Evolutionary conservation across 1,284 basidiomycete species (phyloP), one percentile per base, ranked within the genome.

Genomic region (Microbotryum intermedium): DNA sequence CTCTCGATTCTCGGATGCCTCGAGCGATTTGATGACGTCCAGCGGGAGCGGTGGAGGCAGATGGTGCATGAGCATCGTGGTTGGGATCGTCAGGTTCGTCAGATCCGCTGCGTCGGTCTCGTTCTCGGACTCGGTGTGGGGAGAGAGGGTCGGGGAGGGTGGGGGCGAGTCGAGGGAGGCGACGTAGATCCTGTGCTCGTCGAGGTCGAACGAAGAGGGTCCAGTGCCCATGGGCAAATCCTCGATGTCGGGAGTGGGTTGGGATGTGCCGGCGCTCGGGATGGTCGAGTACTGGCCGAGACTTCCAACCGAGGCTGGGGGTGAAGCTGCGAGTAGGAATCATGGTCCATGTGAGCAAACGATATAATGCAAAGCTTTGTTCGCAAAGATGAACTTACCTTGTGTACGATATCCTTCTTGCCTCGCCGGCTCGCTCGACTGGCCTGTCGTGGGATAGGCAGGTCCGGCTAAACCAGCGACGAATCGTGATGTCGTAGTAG

Each of bases 161-260:
- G 34, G 34, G 18, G 34, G 34, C 18, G 34, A 39, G 10, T 39
- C 34, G 10, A 67, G 57, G 1, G 66, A 67, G 6, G 63, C 53
- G 42, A 65, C 58, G 55, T 67, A 62, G 51, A 62, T 46, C n/a
- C 58, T 42, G 45, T 67, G 58, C 5, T 55, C 55, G n/a, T 52
- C 53, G 25, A 64, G 23, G 29, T 64, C 60, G 56, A 55, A 61
- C 18, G 55, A 56, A 2, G 55, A 47, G 2, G 30, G 42, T 0
- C 46, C 48, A 20, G 53, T 34, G 5, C 30, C 34, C 62, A 67
- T 64, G 34, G 55, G 55, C 1, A 62, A 18, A n/a, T 66, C 65
- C 6, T 55, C 52, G 6, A 18, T 45, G 6, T 46, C 16, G n/a
- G 20, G 11, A 23, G 9, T 23, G 2, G 11, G 20, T 26, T 5